Conservation (phyloP, 306 rosid species). For the Clitoria ternatea region DNA sequence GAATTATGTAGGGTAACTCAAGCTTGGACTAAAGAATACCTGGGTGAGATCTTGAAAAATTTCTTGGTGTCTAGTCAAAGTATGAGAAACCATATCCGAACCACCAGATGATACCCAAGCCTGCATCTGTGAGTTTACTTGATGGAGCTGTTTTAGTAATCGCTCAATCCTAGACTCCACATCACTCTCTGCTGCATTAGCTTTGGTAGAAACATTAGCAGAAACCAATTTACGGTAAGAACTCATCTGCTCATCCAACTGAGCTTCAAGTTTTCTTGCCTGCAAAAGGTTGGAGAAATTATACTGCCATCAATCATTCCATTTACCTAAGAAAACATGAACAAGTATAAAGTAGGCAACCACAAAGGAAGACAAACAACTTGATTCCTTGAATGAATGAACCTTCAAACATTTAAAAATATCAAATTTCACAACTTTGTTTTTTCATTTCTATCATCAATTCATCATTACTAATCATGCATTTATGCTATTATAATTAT, state of each 20-base stretch:
- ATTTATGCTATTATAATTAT: neutral
- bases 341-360: slow-evolving; percentile 3
- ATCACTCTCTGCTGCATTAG: slow-evolving; percentile 58
- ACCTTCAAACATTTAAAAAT: neutral
- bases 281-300: slow-evolving; percentile 29
- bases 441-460: neutral
- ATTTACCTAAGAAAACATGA: slow-evolving; percentile 3
- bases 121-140: slow-evolving; percentile 95
- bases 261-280: slow-evolving; percentile 98
- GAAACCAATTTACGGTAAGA: slow-evolving; percentile 83
- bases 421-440: neutral
- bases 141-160: slow-evolving; percentile 83
- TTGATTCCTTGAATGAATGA: neutral
- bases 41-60: slow-evolving; percentile 96
- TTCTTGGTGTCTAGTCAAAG: slow-evolving; percentile 96
- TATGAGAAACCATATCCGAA: slow-evolving; percentile 97
- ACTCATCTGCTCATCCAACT: slow-evolving; percentile 90
- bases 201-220: slow-evolving; percentile 63
- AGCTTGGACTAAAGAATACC: slow-evolving; percentile 44
- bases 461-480: neutral
- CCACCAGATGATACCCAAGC: slow-evolving; percentile 98
- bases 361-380: neutral
- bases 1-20: neutral
- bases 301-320: slow-evolving; percentile 14
- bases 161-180: slow-evolving; percentile 76